Conservation (phyloP, 1,139 yeast species). For the Entelexis paramagnoliae region DNA sequence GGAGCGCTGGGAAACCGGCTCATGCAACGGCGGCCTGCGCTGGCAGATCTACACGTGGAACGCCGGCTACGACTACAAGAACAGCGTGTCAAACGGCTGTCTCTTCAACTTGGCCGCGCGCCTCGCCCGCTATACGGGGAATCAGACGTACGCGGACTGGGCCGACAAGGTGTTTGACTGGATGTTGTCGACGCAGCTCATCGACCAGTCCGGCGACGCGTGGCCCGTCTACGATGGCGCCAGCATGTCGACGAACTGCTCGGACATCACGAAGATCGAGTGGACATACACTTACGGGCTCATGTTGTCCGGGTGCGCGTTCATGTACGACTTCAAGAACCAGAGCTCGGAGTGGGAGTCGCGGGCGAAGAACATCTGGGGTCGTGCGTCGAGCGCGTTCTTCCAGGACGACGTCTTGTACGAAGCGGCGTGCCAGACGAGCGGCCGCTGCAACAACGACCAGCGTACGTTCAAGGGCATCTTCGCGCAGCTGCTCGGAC, state of each 20-base stretch:
- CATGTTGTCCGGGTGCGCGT: constrained; percentile 71
- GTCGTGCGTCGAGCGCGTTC: constrained; percentile 32
- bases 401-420: constrained; percentile 53
- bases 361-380: constrained; percentile 35
- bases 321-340: constrained; percentile 58
- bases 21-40: constrained; percentile 82
- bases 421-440: constrained; percentile 72
- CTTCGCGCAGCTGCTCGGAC: constrained; percentile 62
- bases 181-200: constrained; percentile 54
- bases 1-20: constrained; percentile 64
- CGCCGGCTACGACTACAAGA: constrained; percentile 85
- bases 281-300: constrained; percentile 91
- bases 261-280: constrained; percentile 46
- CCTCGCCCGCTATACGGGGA: constrained; percentile 65
- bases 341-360: constrained; percentile 56
- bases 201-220: constrained; percentile 35
- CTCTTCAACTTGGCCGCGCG: constrained; percentile 81
- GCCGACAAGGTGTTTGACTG: constrained; percentile 75
- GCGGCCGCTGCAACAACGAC: constrained; percentile 61
- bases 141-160: constrained; percentile 67
- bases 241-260: constrained; percentile 50
- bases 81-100: constrained; percentile 83
- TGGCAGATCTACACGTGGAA: constrained; percentile 98
- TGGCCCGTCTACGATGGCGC: constrained; percentile 61
- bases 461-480: constrained; percentile 85